Conservation (phyloP, 352 stramenopile genomes). For the Phytopythium ostracodes region DNA sequence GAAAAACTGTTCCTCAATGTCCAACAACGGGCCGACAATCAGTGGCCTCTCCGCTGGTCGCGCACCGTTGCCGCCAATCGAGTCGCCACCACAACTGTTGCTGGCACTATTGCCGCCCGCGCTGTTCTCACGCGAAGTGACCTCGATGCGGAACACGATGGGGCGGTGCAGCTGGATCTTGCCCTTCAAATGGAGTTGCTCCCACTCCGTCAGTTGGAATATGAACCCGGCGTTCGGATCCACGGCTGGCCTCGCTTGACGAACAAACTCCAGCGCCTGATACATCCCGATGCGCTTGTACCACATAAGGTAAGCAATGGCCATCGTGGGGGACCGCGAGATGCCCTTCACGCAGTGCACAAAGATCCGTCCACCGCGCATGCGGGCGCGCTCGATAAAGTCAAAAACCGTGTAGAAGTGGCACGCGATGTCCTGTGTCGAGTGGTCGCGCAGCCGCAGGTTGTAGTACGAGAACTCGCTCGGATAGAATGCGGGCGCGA, state of each 20-base stretch:
- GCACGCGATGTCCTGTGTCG: conserved; percentile 76
- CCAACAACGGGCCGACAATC: conserved; percentile 50
- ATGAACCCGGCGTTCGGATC: conserved; percentile 87
- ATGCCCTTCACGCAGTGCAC: conserved; percentile 89
- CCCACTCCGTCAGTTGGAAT: conserved; percentile 88
- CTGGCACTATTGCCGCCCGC: conserved; percentile 23
- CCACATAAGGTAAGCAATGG: conserved; percentile 89
- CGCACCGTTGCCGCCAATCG: conserved; percentile 13
- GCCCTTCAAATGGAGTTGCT: conserved; percentile 56
- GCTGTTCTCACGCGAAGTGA: conserved; percentile 31
- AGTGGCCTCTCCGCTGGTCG: conserved; percentile 39
- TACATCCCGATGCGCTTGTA: conserved; percentile 80
- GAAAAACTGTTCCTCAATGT: conserved; percentile 50
- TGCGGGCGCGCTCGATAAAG: conserved; percentile 80
- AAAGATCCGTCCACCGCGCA: conserved; percentile 69
- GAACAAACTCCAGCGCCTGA: conserved; percentile 76
- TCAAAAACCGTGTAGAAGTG: conserved; percentile 89
- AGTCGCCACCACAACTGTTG: conserved; percentile 20
- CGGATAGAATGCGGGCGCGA: conserved; percentile 71
- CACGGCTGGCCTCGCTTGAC: conserved; percentile 65
- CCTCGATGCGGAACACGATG: conserved; percentile 72
- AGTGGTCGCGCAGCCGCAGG: conserved; percentile 86
- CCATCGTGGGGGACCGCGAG: conserved; percentile 83
- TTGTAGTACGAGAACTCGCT: conserved; percentile 84
- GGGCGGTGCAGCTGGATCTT: conserved; percentile 42